A percentile compares a stretch with the other conserved stretches of the same genome.
These are phyloP conservation scores for Cinnamomum micranthum DNA, from an alignment of 164 flowering plant species.

Conservation along the genomic window DNA sequence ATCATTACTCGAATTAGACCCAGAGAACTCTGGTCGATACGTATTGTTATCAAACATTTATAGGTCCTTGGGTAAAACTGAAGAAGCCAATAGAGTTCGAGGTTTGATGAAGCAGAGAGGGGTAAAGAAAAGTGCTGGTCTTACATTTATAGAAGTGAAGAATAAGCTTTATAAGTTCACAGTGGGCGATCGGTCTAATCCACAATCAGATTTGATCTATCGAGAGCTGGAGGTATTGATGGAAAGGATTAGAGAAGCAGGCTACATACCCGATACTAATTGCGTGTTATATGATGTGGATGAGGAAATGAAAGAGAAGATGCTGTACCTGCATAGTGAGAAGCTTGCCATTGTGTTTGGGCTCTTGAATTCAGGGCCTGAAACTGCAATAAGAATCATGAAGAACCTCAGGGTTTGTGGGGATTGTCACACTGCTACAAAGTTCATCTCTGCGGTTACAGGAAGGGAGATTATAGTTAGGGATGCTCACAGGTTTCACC, in stretches of 20 bases:
- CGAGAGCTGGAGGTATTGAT: conserved; percentile 16
- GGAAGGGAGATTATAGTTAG: conserved; percentile 27
- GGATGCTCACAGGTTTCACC: conserved; percentile 30
- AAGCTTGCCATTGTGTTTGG: conserved; percentile 34
- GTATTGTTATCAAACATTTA: conserved; percentile 31
- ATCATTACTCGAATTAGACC: conserved; percentile 21
- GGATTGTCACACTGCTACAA: conserved; percentile 33
- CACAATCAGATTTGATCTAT: conserved; percentile 21
- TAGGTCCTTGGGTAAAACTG: conserved; percentile 26
- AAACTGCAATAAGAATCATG: conserved; percentile 15
- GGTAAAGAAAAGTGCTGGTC: conserved; percentile 27
- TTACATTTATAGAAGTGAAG: conserved; percentile 23
- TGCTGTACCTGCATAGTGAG: conserved; percentile 30
- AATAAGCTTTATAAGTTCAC: conserved; percentile 20
- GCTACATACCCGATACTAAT: conserved; percentile 26
- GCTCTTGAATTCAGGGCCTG: conserved; percentile 22
- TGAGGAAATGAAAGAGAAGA: conserved; percentile 29
- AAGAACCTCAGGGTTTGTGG: conserved; percentile 34
- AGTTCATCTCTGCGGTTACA: conserved; percentile 25
- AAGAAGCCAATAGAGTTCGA: conserved; percentile 24
- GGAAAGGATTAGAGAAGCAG: conserved; percentile 20
- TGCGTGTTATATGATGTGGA: conserved; percentile 31
- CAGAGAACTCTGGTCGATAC: conserved; percentile 28
- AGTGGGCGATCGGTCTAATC: conserved; percentile 22
- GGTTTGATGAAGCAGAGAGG: conserved; percentile 27